A percentile compares a stretch with the other conserved stretches of the same genome.
Conservation (phyloP, 306 rosid species). For the Glycyrrhiza uralensis region DNA sequence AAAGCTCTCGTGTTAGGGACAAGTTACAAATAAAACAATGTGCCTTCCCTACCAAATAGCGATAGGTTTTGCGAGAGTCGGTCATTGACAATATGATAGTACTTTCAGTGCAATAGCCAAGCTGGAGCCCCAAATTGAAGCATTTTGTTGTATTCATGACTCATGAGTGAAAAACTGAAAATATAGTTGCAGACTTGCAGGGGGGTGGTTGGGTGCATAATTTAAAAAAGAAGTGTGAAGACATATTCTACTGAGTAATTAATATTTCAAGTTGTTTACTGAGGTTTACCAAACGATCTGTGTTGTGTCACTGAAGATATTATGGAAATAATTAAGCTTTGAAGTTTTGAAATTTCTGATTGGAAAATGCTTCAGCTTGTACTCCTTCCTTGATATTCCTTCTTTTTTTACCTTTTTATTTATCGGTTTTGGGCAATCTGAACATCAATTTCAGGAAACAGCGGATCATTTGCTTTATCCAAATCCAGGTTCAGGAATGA, state of each 20-base stretch:
- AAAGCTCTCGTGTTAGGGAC: background rate
- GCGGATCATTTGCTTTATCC: slow-evolving; percentile 93
- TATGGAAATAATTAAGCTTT: slow-evolving; percentile 14
- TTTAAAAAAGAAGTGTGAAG: background rate
- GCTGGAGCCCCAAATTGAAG: slow-evolving; percentile 15
- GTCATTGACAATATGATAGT: background rate
- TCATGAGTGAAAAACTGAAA: no score
- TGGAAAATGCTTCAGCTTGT: background rate
- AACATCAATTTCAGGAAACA: slow-evolving; percentile 66
- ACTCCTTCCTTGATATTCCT: slow-evolving; percentile 2
- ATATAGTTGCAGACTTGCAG: background rate
- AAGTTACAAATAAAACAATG: background rate
- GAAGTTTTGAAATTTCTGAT: slow-evolving; percentile 1
- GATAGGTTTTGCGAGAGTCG: background rate
- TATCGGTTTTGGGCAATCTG: slow-evolving; percentile 31
- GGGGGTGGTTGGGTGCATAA: background rate
- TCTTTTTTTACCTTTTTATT: slow-evolving; percentile 20
- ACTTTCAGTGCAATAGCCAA: background rate
- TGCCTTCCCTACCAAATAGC: slow-evolving; percentile 4
- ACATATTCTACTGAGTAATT: background rate
- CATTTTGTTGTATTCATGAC: background rate
- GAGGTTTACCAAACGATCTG: background rate
- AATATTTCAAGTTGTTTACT: slow-evolving; percentile 4
- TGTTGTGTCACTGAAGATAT: background rate
- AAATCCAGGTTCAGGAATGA: slow-evolving; percentile 99